Percentiles rank a stretch among this genome's conserved stretches.
These are phyloP conservation scores for Pseudocercospora macadamiae DNA, from an alignment of 2,329 filamentous ascomycete species.

Conservation along the genomic window DNA sequence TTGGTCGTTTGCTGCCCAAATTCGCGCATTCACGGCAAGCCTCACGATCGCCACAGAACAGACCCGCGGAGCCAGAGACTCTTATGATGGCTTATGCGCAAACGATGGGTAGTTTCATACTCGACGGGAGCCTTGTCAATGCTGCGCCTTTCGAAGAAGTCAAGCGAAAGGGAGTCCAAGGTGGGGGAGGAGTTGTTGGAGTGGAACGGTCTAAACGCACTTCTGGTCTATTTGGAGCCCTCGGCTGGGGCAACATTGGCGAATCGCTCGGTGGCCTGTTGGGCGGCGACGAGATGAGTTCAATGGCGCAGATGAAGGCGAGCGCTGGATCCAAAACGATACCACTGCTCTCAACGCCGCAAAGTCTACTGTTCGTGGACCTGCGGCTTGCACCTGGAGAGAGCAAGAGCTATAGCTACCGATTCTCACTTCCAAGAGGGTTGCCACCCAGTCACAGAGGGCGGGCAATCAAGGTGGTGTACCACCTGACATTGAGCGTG, in stretches of 20 bases:
- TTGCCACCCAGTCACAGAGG: constrained; percentile 90
- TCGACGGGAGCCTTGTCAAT: constrained; percentile 90
- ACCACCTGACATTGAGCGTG: constrained; percentile 88
- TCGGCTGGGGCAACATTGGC: constrained; percentile 87
- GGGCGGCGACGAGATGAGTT: constrained; percentile 85
- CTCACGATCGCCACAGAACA: constrained; percentile 43
- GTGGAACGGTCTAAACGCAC: constrained; percentile 74
- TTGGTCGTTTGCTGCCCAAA: constrained; percentile 56
- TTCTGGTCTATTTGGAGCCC: constrained; percentile 76
- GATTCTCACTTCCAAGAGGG: constrained; percentile 81
- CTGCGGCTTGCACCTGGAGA: constrained; percentile 84
- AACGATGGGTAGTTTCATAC: constrained; percentile 84
- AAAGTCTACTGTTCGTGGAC: constrained; percentile 95
- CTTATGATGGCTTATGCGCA: constrained; percentile 99
- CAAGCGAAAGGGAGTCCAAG: constrained; percentile 88
- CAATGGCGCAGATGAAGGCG: constrained; percentile 92
- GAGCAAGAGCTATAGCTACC: constrained; percentile 83
- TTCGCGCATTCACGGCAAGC: constrained; percentile 44
- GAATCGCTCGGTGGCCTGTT: constrained; percentile 86
- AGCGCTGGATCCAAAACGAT: constrained; percentile 83
- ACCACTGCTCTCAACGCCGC: constrained; percentile 89
- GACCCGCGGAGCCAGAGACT: constrained; percentile 66
- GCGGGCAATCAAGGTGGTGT: constrained; percentile 90
- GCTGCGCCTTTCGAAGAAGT: constrained; percentile 91
- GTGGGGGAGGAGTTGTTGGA: constrained; percentile 80